phyloP scores from a whole-genome alignment of 1,284 basidiomycete species.

The Puccinia polysora region DNA sequence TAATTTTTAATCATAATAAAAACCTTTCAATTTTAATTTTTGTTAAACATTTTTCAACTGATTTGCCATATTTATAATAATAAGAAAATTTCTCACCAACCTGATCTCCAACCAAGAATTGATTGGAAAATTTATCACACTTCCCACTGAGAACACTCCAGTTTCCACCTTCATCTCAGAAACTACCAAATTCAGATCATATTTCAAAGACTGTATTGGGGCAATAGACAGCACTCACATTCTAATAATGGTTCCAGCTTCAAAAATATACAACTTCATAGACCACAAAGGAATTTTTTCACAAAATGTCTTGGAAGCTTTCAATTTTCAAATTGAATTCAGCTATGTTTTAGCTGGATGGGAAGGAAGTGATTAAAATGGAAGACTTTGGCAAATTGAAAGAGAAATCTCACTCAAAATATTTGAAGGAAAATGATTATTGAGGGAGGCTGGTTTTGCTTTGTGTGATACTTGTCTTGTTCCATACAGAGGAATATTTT shows the following conservation, averaged over 20 bases:
- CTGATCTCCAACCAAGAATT: no score
- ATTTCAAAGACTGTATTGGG: background rate
- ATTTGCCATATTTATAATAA: no score
- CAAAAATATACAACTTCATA: background rate
- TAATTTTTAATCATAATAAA: no score
- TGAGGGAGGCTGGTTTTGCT: background rate
- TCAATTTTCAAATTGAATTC: background rate
- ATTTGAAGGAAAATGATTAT: background rate
- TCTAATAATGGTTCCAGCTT: background rate
- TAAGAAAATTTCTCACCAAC: no score
- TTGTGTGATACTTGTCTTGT: background rate
- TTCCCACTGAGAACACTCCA: no score
- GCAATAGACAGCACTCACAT: background rate
- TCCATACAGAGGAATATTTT: no score
- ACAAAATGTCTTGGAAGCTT: background rate
- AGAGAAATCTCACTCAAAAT: background rate
- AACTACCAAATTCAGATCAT: background rate
- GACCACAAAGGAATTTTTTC: background rate
- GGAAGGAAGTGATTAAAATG: slow-evolving; percentile 3
- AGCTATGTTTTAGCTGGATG: background rate
- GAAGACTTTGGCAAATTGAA: background rate
- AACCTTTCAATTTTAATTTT: no score
- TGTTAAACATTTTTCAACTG: no score
- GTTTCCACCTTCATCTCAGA: no score
- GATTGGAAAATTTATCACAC: no score